A percentile compares a stretch with the other conserved stretches of the same genome.
Conservation (phyloP, 306 rosid genomes). For the Vigna trinervia region DNA sequence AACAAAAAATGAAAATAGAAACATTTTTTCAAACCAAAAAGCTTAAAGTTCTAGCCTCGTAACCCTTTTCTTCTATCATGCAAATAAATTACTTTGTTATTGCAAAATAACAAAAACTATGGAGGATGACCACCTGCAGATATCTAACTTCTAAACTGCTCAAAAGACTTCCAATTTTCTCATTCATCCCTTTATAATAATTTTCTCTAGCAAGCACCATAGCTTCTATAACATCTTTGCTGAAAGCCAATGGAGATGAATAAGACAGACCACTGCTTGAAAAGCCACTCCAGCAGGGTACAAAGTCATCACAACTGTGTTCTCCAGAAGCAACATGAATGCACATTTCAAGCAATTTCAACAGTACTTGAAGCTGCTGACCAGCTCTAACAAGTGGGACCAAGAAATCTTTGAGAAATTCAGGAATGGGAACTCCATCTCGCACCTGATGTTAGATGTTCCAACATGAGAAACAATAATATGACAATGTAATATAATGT, state of each 20-base stretch:
- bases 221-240: conserved; percentile 63
- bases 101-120: conserved; percentile 30
- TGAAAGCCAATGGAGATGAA: conserved; percentile 70
- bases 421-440: conserved; percentile 82
- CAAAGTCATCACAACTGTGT: conserved; percentile 71
- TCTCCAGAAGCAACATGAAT: conserved; percentile 59
- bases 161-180: conserved; percentile 61
- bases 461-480: conserved; percentile 46
- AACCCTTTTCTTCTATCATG: conserved; percentile 21
- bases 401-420: conserved; percentile 70
- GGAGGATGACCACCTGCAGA: conserved; percentile 68
- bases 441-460: conserved; percentile 67
- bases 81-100: conserved; percentile 21
- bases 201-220: conserved; percentile 66
- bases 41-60: not conserved
- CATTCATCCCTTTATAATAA: conserved; percentile 78
- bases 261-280: conserved; percentile 55
- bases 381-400: conserved; percentile 94
- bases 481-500: conserved; percentile 37
- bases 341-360: conserved; percentile 87
- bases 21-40: conserved; percentile 5
- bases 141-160: conserved; percentile 65
- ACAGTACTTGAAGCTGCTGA: conserved; percentile 91
- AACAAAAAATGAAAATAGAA: not conserved
- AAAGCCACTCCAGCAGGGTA: conserved; percentile 88